Percentiles rank a stretch among this genome's conserved stretches.
phyloP scores from a whole-genome alignment of 495 filamentous ascomycete species.

The Aspergillus leporis region DNA sequence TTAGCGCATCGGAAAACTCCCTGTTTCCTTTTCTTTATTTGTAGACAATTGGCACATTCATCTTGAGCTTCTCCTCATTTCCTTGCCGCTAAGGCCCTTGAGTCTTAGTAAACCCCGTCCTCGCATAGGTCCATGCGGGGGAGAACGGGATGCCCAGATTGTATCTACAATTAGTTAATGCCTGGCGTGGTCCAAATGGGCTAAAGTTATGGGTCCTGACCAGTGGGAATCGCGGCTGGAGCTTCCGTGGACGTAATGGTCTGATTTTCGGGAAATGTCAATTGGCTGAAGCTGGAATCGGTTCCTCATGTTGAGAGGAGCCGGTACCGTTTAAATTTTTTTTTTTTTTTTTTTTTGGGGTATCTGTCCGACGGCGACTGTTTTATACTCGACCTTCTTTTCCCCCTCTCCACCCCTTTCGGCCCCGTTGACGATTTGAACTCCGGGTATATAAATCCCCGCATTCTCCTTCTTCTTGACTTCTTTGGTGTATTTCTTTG shows the following conservation, averaged over 20 bases:
- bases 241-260: conserved; percentile 1
- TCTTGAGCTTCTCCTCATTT: not conserved
- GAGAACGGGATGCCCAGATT: no score
- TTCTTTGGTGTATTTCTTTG: not conserved
- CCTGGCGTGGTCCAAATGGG: not conserved
- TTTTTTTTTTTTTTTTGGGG: conserved; percentile 1
- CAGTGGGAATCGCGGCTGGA: not conserved
- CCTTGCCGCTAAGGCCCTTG: not conserved
- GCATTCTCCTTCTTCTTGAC: conserved; percentile 7
- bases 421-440: conserved; percentile 1
- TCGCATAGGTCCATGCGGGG: not conserved
- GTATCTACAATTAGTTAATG: not conserved
- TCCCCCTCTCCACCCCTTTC: not conserved
- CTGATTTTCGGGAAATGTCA: not conserved
- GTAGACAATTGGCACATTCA: not conserved
- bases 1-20: not conserved
- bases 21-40: not conserved
- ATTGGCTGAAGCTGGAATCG: conserved; percentile 7
- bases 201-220: not conserved
- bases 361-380: not conserved
- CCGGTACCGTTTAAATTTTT: not conserved
- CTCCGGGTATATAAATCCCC: conserved; percentile 15
- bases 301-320: not conserved
- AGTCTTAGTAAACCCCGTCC: not conserved
- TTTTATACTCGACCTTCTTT: not conserved